Evolutionary conservation across 306 rosid species (phyloP), one percentile per base, ranked within the genome.

Genomic region (Lablab purpureus): DNA sequence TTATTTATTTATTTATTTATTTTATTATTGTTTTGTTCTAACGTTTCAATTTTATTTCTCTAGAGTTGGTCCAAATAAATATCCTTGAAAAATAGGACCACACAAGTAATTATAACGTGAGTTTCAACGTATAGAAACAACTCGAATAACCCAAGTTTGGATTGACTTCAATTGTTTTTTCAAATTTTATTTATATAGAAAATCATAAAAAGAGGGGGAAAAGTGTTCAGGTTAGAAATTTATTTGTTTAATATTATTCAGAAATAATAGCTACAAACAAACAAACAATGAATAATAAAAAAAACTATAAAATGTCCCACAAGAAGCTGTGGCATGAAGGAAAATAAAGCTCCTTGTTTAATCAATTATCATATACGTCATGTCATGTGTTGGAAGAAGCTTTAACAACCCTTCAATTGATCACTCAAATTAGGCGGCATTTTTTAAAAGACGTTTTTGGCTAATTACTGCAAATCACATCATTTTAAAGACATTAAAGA

Each of bases 401-500:
- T 45, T 7, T 34, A 9, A 75, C 27, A 21, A 55, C 19, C 72
- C 65, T 30, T 56, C 68, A 46, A 32, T 54, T 27, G 43, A 34
- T 23, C 14, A 30, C 68, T 67, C 59, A 78, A 40, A 40, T n/a
- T 7, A 40, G 69, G 59, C 75, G 68, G 67, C 74, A 67, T 36
- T 54, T 67, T 52, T 40, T 27, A 41, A 54, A 27, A 17, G 34
- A 66, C 25, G 18, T 40, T 55, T 3, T 27, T 10, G 2, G 15
- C 74, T 45, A 52, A 51, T n/a, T n/a, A 65, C 66, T 34, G 34
- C 10, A 66, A 76, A n/a, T 41, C 30, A 77, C 14, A 51, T 77
- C 15, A 10, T 65, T 36, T 47, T 13, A 64, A 15, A 19, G 6
- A 36, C 15, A 67, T 52, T 23, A 50, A 67, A 23, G 52, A 73